Percentiles rank a stretch among this genome's conserved stretches.
Evolutionary conservation across 2,329 filamentous ascomycete species (phyloP).

Genomic region (Colletotrichum melonis): DNA sequence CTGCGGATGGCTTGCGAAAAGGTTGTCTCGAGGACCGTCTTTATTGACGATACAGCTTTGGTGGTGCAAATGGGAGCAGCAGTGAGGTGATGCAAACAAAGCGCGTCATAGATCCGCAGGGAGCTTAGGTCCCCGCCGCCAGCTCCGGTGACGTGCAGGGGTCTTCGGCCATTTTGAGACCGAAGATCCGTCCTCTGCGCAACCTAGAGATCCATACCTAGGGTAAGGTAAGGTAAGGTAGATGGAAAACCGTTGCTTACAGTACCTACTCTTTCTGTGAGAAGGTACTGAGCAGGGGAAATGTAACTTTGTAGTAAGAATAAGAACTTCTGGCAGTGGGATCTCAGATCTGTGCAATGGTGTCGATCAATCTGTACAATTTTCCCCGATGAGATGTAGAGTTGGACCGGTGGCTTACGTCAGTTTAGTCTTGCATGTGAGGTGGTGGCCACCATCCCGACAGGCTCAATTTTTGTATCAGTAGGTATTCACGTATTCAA

Average conservation of each 20-base stretch:
- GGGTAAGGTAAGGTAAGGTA: too few relatives aligned
- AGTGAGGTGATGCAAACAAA: conserved; percentile 17
- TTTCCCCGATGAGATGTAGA: not conserved
- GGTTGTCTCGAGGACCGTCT: not conserved
- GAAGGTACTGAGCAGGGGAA: not conserved
- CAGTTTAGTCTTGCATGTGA: conserved; percentile 2
- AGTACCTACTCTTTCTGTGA: not conserved
- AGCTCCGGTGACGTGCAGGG: conserved; percentile 1
- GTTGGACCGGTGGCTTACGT: not conserved
- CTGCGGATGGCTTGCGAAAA: not conserved
- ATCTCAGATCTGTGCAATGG: not conserved
- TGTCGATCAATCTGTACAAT: not conserved
- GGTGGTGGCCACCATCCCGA: not conserved
- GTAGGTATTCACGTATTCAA: too few relatives aligned
- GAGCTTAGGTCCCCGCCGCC: conserved; percentile 5
- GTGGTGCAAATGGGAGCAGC: not conserved
- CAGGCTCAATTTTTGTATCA: not conserved
- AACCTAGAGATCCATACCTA: not conserved
- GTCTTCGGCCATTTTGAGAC: conserved; percentile 17
- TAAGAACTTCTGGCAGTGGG: not conserved
- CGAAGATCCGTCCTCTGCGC: not conserved
- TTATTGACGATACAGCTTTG: not conserved
- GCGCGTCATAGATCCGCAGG: conserved; percentile 32
- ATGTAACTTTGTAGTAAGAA: not conserved
- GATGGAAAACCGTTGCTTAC: not conserved